Evolutionary conservation across 73 alveolate genomes (phyloP).

Genomic region (Stentor coeruleus): DNA sequence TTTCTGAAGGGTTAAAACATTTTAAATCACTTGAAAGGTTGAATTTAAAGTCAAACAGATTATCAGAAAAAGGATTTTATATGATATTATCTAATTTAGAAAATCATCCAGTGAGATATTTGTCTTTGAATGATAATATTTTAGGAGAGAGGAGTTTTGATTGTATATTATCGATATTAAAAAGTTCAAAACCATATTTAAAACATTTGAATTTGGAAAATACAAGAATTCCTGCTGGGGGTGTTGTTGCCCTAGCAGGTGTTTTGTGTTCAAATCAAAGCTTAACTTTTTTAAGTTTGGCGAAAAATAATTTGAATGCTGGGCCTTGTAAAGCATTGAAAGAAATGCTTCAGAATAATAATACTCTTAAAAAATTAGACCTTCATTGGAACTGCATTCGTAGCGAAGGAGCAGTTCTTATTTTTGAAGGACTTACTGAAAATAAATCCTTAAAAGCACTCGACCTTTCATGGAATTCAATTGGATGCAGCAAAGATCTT

Average conservation of each 20-base stretch:
- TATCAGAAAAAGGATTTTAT: neutral
- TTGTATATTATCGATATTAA: neutral
- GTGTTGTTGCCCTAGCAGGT: neutral
- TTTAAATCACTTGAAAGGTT: neutral
- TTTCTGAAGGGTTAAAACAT: conserved; percentile 18
- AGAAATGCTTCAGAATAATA: neutral
- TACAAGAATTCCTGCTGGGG: neutral
- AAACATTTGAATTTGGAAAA: conserved; percentile 9
- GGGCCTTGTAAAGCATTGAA: neutral
- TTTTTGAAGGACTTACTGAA: conserved; percentile 17
- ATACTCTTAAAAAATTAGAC: neutral
- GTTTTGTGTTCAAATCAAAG: neutral
- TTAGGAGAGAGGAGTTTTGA: conserved; percentile 3
- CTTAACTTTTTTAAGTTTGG: neutral
- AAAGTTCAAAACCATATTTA: neutral
- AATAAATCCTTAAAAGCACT: neutral
- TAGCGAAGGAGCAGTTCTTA: conserved; percentile 4
- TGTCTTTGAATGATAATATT: neutral
- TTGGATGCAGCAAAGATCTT: neutral
- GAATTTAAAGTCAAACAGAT: neutral
- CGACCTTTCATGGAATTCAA: conserved; percentile 13
- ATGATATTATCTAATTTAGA: conserved; percentile 15
- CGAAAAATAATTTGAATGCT: conserved; percentile 7
- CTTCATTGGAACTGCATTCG: conserved; percentile 13
- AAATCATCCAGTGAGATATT: neutral